Conservation (phyloP, 2,329 filamentous ascomycete species). For the Tolypocladium ophioglossoides region DNA sequence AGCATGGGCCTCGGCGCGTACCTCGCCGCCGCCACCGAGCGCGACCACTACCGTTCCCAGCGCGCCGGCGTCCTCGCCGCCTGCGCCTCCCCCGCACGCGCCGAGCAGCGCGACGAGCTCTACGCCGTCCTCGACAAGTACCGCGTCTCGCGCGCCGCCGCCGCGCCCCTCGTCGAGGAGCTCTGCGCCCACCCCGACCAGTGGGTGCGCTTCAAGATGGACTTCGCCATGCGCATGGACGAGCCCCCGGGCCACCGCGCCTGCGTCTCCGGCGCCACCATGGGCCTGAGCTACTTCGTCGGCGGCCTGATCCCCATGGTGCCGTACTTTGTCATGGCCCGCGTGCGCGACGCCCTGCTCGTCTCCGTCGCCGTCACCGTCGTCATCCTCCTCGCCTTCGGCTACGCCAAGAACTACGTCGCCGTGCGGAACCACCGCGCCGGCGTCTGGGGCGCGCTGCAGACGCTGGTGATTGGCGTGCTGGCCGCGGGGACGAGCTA, state of each 20-base stretch:
- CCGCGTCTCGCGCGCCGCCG: constrained; percentile 31
- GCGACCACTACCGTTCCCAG: constrained; percentile 38
- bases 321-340: constrained; percentile 52
- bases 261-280: constrained; percentile 50
- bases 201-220: constrained; percentile 49
- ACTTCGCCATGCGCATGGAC: constrained; percentile 42
- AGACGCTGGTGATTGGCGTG: constrained; percentile 55
- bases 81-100: constrained; percentile 31
- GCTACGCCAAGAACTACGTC: constrained; percentile 52
- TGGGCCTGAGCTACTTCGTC: constrained; percentile 58
- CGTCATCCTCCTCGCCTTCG: constrained; percentile 50
- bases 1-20: constrained; percentile 71
- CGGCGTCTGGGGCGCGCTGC: constrained; percentile 47
- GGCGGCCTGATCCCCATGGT: constrained; percentile 61
- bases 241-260: constrained; percentile 32
- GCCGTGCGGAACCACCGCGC: constrained; percentile 39
- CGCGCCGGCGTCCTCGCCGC: constrained; percentile 29
- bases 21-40: constrained; percentile 52
- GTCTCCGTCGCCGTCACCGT: constrained; percentile 52
- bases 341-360: constrained; percentile 38
- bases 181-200: constrained; percentile 35
- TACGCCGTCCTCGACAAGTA: constrained; percentile 41
- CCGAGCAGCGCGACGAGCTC: constrained; percentile 34
- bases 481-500: constrained; percentile 58
- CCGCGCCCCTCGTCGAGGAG: constrained; percentile 36